phyloP scores from a whole-genome alignment of 805 yeast species.

The Candida ovalis region DNA sequence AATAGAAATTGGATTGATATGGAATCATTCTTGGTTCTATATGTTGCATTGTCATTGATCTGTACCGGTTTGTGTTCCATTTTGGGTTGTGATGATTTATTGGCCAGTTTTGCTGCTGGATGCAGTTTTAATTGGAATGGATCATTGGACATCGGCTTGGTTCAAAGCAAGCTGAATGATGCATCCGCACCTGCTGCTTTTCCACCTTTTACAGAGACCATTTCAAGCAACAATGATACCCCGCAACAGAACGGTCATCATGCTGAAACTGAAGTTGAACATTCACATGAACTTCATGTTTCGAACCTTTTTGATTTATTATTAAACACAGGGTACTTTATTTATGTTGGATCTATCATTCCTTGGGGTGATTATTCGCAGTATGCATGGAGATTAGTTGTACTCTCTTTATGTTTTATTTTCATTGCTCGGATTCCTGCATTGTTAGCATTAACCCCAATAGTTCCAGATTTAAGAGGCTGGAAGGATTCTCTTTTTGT shows the following conservation, averaged over 20 bases:
- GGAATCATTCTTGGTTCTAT: constrained; percentile 84
- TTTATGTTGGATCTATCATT: constrained; percentile 84
- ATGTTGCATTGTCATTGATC: constrained; percentile 73
- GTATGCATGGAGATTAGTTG: constrained; percentile 72
- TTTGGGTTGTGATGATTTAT: constrained; percentile 82
- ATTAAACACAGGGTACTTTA: constrained; percentile 79
- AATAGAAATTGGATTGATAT: constrained; percentile 67
- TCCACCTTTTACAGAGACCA: neutral
- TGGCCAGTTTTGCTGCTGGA: constrained; percentile 90
- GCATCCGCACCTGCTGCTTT: neutral
- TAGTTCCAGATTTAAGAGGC: constrained; percentile 81
- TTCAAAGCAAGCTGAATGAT: neutral
- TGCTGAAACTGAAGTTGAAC: constrained; percentile 26
- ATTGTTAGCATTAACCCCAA: constrained; percentile 65
- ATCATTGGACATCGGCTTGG: constrained; percentile 18
- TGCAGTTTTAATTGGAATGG: constrained; percentile 95
- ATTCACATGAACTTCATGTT: constrained; percentile 39
- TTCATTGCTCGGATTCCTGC: constrained; percentile 82
- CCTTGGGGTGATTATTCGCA: constrained; percentile 83
- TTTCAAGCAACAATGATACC: neutral
- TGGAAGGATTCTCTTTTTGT: constrained; percentile 95
- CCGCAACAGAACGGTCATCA: neutral
- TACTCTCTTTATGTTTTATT: constrained; percentile 70
- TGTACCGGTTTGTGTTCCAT: constrained; percentile 90
- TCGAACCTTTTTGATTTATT: constrained; percentile 87